These are phyloP conservation scores for Cerrena zonata DNA, from an alignment of 1,284 basidiomycete genomes.

Conservation along the genomic window DNA sequence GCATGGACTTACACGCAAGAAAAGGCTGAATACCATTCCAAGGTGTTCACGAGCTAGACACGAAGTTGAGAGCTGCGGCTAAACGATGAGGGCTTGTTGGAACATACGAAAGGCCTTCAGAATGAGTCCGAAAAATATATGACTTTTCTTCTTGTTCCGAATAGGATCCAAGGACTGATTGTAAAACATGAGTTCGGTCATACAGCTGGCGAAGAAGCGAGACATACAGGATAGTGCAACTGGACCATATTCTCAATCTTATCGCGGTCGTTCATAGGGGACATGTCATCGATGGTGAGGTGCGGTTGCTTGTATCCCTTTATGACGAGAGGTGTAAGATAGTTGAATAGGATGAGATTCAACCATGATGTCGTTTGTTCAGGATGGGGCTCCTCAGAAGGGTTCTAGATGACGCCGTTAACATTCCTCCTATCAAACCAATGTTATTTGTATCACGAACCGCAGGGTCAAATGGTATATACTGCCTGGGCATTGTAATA, in stretches of 20 bases:
- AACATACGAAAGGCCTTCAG: constrained; percentile 17
- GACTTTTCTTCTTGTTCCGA: constrained; percentile 8
- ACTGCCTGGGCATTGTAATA: constrained; percentile 37
- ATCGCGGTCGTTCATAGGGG: constrained; percentile 44
- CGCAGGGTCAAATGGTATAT: constrained; percentile 36
- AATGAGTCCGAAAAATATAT: constrained; percentile 20
- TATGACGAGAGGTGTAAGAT: constrained; percentile 36
- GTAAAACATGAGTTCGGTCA: background rate
- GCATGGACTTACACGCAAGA: constrained; percentile 19
- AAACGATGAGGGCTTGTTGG: background rate
- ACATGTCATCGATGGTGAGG: constrained; percentile 27
- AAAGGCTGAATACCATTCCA: constrained; percentile 14
- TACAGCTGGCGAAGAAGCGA: background rate
- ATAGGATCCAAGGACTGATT: constrained; percentile 19
- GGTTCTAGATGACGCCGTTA: constrained; percentile 23
- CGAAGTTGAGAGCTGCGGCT: background rate
- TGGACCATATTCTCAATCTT: constrained; percentile 34
- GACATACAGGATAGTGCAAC: constrained; percentile 27
- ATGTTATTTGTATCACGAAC: constrained; percentile 16
- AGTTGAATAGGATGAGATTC: constrained; percentile 52
- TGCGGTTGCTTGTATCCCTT: constrained; percentile 20
- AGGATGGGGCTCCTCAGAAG: constrained; percentile 41
- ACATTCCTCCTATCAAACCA: no score
- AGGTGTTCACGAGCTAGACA: constrained; percentile 19
- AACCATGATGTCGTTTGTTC: constrained; percentile 63